Percentiles rank a stretch among this genome's conserved stretches.
These are phyloP conservation scores for Giardia duodenalis DNA, from an alignment of 208 protist species.

Conservation along the genomic window DNA sequence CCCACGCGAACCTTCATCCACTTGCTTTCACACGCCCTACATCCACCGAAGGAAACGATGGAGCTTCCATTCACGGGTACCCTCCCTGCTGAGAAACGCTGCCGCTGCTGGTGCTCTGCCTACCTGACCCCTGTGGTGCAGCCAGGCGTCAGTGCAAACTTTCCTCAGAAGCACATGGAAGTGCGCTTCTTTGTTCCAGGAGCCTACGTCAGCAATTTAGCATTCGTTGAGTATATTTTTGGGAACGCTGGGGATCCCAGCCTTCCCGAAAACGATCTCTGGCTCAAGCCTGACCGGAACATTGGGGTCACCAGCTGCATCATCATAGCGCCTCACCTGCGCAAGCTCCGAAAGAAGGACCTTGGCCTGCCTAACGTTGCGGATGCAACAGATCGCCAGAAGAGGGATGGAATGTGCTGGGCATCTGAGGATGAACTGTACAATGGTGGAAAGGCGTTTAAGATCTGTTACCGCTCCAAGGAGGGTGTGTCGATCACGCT, in stretches of 20 bases:
- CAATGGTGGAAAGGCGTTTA: conserved; percentile 47
- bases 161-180: conserved; percentile 37
- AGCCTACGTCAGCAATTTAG: conserved; percentile 40
- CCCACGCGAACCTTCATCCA: conserved; percentile 29
- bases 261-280: conserved; percentile 38
- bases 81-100: neutral
- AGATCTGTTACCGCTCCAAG: conserved; percentile 36
- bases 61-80: conserved; percentile 39
- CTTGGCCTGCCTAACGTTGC: conserved; percentile 44
- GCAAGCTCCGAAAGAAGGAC: conserved; percentile 42
- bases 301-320: conserved; percentile 45
- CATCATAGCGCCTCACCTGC: conserved; percentile 47
- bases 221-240: conserved; percentile 50
- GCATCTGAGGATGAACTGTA: conserved; percentile 47
- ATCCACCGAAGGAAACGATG: conserved; percentile 35
- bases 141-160: conserved; percentile 39
- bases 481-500: conserved; percentile 44
- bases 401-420: conserved; percentile 46
- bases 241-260: conserved; percentile 46
- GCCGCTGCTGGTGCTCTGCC: conserved; percentile 39
- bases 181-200: conserved; percentile 43
- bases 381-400: conserved; percentile 43
- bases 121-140: conserved; percentile 38
- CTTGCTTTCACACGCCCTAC: conserved; percentile 33
- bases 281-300: conserved; percentile 37